phyloP scores from a whole-genome alignment of 2,329 filamentous ascomycete genomes.

The Colletotrichum limetticola region DNA sequence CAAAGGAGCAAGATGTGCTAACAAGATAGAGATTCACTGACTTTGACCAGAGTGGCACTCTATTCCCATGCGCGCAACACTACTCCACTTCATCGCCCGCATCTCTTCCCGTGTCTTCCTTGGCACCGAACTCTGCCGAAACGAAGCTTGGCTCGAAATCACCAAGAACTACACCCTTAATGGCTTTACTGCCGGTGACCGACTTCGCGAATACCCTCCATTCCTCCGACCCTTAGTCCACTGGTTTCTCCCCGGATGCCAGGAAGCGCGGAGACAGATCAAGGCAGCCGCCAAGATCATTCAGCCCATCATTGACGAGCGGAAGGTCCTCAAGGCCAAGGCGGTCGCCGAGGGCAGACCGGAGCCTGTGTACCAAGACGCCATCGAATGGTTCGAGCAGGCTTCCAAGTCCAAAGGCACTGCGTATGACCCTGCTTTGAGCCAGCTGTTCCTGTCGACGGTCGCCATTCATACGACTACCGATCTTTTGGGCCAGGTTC shows the following conservation, averaged over 20 bases:
- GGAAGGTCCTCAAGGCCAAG: constrained; percentile 41
- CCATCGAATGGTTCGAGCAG: constrained; percentile 55
- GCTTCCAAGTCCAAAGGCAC: constrained; percentile 54
- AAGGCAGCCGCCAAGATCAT: constrained; percentile 49
- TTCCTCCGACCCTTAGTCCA: constrained; percentile 54
- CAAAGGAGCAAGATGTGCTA: not conserved
- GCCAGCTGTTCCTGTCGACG: constrained; percentile 83
- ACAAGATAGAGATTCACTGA: not conserved
- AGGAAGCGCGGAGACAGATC: constrained; percentile 49
- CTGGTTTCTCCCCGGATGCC: constrained; percentile 54
- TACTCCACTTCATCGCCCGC: constrained; percentile 53
- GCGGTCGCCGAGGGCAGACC: constrained; percentile 27
- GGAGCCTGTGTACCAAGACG: constrained; percentile 43
- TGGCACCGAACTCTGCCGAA: constrained; percentile 55
- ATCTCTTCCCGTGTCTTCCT: constrained; percentile 62
- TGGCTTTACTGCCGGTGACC: constrained; percentile 46
- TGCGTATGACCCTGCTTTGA: constrained; percentile 72
- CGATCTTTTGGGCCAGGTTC: constrained; percentile 45
- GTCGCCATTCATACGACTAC: constrained; percentile 56
- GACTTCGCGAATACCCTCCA: constrained; percentile 53
- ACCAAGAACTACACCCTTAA: constrained; percentile 55
- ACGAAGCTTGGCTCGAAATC: constrained; percentile 58
- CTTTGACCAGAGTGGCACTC: constrained; percentile 37
- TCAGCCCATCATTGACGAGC: constrained; percentile 43
- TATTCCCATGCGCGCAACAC: constrained; percentile 2